phyloP scores from a whole-genome alignment of 768 basidiomycete species.

The Naematelia aurantialba region DNA sequence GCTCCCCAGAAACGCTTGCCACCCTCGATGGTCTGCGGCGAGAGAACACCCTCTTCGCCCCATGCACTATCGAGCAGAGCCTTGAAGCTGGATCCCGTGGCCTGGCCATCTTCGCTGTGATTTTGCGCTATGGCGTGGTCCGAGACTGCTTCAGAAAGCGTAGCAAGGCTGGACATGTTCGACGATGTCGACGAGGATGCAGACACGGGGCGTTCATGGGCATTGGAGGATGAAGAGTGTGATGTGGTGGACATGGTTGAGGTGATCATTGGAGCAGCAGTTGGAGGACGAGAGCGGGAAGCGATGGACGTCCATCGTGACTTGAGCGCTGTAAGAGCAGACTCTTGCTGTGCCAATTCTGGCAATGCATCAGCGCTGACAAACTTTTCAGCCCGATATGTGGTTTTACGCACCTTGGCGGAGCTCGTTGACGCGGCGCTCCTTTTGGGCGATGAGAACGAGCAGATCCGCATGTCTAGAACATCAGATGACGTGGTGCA shows the following conservation, averaged over 20 bases:
- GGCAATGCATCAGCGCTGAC: neutral
- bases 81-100: neutral
- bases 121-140: neutral
- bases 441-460: slow-evolving; percentile 38
- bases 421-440: slow-evolving; percentile 37
- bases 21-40: slow-evolving; percentile 24
- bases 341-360: slow-evolving; percentile 39
- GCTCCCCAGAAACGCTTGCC: slow-evolving; percentile 39
- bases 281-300: slow-evolving; percentile 21
- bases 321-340: slow-evolving; percentile 33
- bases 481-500: neutral
- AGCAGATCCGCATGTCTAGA: slow-evolving; percentile 41
- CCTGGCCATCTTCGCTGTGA: slow-evolving; percentile 1
- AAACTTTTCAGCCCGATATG: neutral
- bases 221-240: neutral
- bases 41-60: slow-evolving; percentile 11
- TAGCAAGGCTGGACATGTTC: neutral
- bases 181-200: neutral
- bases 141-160: neutral
- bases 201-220: slow-evolving; percentile 2
- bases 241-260: neutral
- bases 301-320: slow-evolving; percentile 35
- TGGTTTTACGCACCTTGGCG: slow-evolving; percentile 25
- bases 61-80: slow-evolving; percentile 7
- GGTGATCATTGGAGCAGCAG: slow-evolving; percentile 10